Percentiles rank a stretch among this genome's conserved stretches.
phyloP scores from a whole-genome alignment of 441 rosid species.

The Corymbia calophylla region DNA sequence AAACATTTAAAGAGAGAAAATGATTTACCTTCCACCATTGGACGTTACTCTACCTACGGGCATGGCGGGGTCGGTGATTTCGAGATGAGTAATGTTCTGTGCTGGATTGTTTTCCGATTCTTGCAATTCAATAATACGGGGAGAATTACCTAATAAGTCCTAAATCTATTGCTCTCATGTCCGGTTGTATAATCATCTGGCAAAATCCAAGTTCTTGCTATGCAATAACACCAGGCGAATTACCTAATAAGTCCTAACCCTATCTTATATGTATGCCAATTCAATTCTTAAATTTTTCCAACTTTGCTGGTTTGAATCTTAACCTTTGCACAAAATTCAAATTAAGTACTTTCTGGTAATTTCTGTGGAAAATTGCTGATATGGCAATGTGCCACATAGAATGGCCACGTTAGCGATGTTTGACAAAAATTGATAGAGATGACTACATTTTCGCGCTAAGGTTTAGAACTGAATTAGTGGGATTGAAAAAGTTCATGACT shows the following conservation, averaged over 20 bases:
- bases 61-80: neutral
- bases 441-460: neutral
- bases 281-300: neutral
- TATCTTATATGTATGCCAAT: neutral
- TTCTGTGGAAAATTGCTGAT: too few species aligned
- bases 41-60: neutral
- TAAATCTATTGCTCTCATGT: neutral
- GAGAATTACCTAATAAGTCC: neutral
- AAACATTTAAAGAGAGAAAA: neutral
- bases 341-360: neutral
- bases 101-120: neutral
- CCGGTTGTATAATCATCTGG: neutral
- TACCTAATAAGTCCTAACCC: neutral
- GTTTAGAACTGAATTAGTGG: neutral
- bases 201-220: neutral
- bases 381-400: neutral
- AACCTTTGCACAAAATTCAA: neutral
- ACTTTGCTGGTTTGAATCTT: neutral
- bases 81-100: too few species aligned
- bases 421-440: neutral
- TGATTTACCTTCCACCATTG: neutral
- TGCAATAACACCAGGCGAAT: neutral
- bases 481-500: neutral
- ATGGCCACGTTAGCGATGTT: neutral
- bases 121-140: neutral